These are phyloP conservation scores for Litchi chinensis DNA, from an alignment of 345 rosid species.

Conservation along the genomic window DNA sequence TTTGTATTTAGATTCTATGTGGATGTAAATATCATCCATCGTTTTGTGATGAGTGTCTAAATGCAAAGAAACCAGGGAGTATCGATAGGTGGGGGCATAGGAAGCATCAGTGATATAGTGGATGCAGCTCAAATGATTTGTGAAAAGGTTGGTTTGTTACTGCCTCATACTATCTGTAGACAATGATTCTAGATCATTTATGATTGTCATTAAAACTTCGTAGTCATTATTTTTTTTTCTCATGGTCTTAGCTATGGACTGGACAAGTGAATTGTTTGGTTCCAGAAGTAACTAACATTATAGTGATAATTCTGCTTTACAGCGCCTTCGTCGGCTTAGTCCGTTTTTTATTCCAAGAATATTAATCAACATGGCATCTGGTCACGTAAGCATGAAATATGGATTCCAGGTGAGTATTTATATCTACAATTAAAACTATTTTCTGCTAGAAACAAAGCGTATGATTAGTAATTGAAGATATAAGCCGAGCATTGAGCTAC, in stretches of 20 bases:
- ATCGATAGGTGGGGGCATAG: conserved; percentile 94
- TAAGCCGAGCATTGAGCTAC: not conserved
- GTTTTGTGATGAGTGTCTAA: not conserved
- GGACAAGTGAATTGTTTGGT: conserved; percentile 15
- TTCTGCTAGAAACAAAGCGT: not conserved
- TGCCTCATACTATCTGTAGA: conserved; percentile 6
- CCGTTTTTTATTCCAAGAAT: conserved; percentile 95
- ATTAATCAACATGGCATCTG: conserved; percentile 95
- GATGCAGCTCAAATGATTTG: conserved; percentile 89
- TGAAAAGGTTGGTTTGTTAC: conserved; percentile 63
- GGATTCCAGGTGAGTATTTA: conserved; percentile 78
- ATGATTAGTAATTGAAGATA: conserved; percentile 13
- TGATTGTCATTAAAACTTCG: conserved; percentile 3
- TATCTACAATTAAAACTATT: not conserved
- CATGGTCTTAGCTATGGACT: not conserved
- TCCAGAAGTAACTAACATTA: conserved; percentile 16
- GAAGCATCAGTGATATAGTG: conserved; percentile 82
- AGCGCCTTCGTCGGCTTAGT: conserved; percentile 88
- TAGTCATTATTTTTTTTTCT: not conserved
- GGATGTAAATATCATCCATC: not conserved
- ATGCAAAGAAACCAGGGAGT: conserved; percentile 64
- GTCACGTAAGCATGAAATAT: conserved; percentile 94
- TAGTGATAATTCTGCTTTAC: conserved; percentile 27
- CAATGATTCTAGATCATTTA: not conserved
- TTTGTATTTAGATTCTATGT: not conserved